Percentiles rank a stretch among this genome's conserved stretches.
Evolutionary conservation across 352 stramenopile genomes (phyloP).

Genomic region (Globisporangium yorkense): DNA sequence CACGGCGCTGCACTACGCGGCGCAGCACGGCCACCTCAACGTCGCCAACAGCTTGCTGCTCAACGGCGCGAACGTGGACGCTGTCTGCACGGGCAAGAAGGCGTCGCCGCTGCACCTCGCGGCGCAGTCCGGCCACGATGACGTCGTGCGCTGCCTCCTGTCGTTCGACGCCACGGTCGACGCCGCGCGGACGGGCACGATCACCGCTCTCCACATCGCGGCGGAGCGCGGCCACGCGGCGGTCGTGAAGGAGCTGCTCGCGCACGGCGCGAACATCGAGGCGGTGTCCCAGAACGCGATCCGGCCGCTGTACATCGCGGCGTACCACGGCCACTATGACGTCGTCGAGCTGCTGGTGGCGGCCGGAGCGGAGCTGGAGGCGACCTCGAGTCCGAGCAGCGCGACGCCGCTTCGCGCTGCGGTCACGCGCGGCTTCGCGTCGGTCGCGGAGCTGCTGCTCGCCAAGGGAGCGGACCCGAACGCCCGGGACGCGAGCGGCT

Average conservation of each 20-base stretch:
- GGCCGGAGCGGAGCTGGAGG: constrained; percentile 34
- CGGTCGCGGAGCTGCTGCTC: constrained; percentile 37
- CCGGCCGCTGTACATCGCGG: constrained; percentile 39
- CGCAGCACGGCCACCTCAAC: constrained; percentile 44
- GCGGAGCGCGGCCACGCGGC: constrained; percentile 35
- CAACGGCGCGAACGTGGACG: constrained; percentile 44
- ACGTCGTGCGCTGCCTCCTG: constrained; percentile 44
- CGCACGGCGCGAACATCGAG: constrained; percentile 37
- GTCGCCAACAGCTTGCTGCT: constrained; percentile 52
- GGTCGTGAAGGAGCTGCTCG: constrained; percentile 35
- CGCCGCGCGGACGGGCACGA: constrained; percentile 30
- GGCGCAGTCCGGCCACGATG: constrained; percentile 38
- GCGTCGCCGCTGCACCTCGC: constrained; percentile 37
- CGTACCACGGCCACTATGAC: constrained; percentile 41
- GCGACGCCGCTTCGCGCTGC: constrained; percentile 43
- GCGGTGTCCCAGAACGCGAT: constrained; percentile 33
- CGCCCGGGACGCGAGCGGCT: constrained; percentile 32
- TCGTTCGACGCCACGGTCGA: constrained; percentile 45
- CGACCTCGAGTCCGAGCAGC: constrained; percentile 31
- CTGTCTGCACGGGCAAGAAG: constrained; percentile 25
- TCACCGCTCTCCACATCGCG: constrained; percentile 52
- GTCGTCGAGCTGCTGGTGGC: constrained; percentile 35
- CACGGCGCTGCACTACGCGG: constrained; percentile 43
- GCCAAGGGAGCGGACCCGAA: constrained; percentile 33
- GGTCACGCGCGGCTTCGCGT: constrained; percentile 26